phyloP scores from a whole-genome alignment of 192 early-diverging fungal species.

The Diversispora epigaea region DNA sequence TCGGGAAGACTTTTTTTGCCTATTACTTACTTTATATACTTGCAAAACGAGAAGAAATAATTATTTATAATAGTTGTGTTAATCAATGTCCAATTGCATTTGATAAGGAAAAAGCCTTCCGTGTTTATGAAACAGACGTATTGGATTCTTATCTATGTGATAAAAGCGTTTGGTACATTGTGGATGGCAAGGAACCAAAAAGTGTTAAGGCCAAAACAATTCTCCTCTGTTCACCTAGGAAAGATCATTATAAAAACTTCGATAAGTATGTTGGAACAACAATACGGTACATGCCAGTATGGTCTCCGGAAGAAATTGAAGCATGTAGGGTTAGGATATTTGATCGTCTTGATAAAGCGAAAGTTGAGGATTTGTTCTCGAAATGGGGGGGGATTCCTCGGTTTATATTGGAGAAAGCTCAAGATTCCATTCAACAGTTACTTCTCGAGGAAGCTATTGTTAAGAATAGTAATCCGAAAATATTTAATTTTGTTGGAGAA shows the following conservation, averaged over 20 bases:
- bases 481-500: background rate
- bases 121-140: background rate
- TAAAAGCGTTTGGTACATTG: conserved; percentile 7
- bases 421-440: too few relatives aligned
- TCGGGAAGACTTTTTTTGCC: conserved; percentile 24
- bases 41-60: background rate
- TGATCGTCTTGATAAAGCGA: too few relatives aligned
- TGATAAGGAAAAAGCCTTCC: background rate
- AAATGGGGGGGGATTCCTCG: too few relatives aligned
- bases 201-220: conserved; percentile 5
- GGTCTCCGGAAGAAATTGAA: too few relatives aligned
- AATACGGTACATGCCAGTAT: too few relatives aligned
- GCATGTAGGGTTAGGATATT: too few relatives aligned
- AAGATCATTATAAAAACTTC: background rate
- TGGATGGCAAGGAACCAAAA: conserved; percentile 3
- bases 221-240: conserved; percentile 19
- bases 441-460: too few relatives aligned
- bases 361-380: too few relatives aligned
- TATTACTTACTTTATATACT: conserved; percentile 19
- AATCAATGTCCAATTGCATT: background rate
- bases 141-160: background rate
- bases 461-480: background rate
- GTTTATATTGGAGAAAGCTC: too few relatives aligned
- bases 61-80: conserved; percentile 8
- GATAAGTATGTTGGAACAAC: too few relatives aligned